phyloP scores from a whole-genome alignment of 2,329 filamentous ascomycete genomes.

The Ambrosiella beaveri region DNA sequence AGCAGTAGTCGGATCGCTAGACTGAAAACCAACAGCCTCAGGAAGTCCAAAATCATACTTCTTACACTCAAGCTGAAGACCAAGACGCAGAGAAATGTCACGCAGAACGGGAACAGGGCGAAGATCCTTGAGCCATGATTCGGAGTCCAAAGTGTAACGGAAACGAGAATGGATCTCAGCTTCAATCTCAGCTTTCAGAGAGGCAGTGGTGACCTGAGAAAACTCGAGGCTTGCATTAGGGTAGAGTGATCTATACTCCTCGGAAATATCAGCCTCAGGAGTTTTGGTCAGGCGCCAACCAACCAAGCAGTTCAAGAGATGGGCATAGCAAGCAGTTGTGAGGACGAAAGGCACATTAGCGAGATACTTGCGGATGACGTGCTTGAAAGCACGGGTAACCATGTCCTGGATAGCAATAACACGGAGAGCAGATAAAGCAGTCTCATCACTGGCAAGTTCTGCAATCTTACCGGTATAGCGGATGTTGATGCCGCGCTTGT shows the following conservation, averaged over 20 bases:
- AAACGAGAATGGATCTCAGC: slow-evolving; percentile 57
- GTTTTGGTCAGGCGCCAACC: slow-evolving; percentile 60
- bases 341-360: slow-evolving; percentile 65
- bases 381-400: slow-evolving; percentile 90
- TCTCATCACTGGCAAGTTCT: slow-evolving; percentile 43
- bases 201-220: slow-evolving; percentile 58
- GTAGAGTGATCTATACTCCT: slow-evolving; percentile 57
- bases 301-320: slow-evolving; percentile 85
- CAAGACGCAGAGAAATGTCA: slow-evolving; percentile 75
- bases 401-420: slow-evolving; percentile 77
- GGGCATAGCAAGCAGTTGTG: slow-evolving; percentile 61
- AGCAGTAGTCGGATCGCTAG: slow-evolving; percentile 17
- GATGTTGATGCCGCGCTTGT: slow-evolving; percentile 95
- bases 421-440: slow-evolving; percentile 59
- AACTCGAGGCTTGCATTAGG: slow-evolving; percentile 69
- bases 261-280: slow-evolving; percentile 62
- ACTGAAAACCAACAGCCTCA: slow-evolving; percentile 14
- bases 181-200: slow-evolving; percentile 50
- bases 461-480: slow-evolving; percentile 84
- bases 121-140: slow-evolving; percentile 45
- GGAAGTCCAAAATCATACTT: slow-evolving; percentile 23
- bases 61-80: slow-evolving; percentile 70
- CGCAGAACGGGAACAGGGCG: slow-evolving; percentile 73
- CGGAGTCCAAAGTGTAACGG: slow-evolving; percentile 51
- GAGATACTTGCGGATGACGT: slow-evolving; percentile 64